phyloP scores from a whole-genome alignment of 1,284 basidiomycete species.

The Vanrija pseudolonga region DNA sequence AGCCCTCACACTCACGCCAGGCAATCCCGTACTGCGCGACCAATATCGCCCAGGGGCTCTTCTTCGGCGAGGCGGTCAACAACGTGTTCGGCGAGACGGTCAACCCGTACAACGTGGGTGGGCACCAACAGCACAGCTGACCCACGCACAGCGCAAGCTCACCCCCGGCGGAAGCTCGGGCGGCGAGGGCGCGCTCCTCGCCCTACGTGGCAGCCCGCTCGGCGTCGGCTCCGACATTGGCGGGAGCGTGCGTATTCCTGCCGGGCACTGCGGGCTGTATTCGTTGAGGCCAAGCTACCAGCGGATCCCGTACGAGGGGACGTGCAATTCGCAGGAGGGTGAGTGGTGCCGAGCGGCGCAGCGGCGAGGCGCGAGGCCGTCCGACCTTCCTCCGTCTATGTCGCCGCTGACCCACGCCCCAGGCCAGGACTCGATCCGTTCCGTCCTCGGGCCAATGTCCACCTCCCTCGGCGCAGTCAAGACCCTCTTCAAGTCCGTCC shows the following conservation, averaged over 20 bases:
- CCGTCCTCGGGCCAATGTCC: constrained; percentile 66
- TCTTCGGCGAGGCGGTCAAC: constrained; percentile 16
- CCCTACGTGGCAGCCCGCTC: constrained; percentile 57
- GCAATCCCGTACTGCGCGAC: constrained; percentile 7
- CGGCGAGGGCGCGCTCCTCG: constrained; percentile 63
- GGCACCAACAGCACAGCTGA: not conserved
- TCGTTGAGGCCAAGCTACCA: constrained; percentile 8
- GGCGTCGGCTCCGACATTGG: constrained; percentile 57
- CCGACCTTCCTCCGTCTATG: too few relatives aligned
- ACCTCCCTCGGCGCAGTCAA: constrained; percentile 58
- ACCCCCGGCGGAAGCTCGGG: constrained; percentile 62
- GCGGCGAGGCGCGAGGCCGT: constrained; percentile 46
- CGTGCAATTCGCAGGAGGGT: constrained; percentile 2
- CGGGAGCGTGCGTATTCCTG: constrained; percentile 17
- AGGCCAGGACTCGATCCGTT: constrained; percentile 46
- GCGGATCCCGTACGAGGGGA: constrained; percentile 1
- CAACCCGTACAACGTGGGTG: constrained; percentile 20
- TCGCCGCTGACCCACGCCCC: constrained; percentile 51
- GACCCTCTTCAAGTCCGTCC: constrained; percentile 50
- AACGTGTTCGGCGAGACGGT: constrained; percentile 19
- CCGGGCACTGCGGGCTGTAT: constrained; percentile 14
- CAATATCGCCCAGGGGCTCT: constrained; percentile 17
- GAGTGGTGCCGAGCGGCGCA: too few relatives aligned
- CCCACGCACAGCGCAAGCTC: constrained; percentile 46
- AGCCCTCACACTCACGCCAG: not conserved